Base-by-base conservation (phyloP, 768 basidiomycete species). In the Suillus paluster region DNA sequence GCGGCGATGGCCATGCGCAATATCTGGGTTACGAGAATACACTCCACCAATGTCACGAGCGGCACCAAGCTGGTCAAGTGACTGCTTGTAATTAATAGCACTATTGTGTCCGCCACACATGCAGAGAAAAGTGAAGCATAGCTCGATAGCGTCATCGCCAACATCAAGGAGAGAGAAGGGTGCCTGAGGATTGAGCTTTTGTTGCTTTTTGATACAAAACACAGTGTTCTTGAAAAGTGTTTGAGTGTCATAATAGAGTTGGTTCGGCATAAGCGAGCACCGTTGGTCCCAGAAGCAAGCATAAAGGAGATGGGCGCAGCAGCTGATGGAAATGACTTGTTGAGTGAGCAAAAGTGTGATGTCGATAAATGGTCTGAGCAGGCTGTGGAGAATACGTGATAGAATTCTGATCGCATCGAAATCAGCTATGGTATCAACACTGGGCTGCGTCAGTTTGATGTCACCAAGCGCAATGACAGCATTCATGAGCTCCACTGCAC, bases 141-240 rank as follows among this genome's bases (percentile, higher is more conserved):
- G 39, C 54, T 78, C 74, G 2, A 78, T 66, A 0, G 65, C 65
- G 60, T 78, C 73, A 57, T 72, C 68, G 12, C 76, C 75, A 64
- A 61, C 6, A 65, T 63, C 33, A 63, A 70, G 14, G 73, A 52
- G 68, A 50, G 65, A 68, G 38, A 78, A 67, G 5, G 62, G 55
- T 4, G n/a, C n/a, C n/a, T 21, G 4, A 30, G 36, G 25, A 5
- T 45, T 17, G 60, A 76, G 64, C 8, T 59, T 3, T 58, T 69
- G 62, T 38, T 74, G 73, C 25, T 75, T 64, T 5, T 49, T 49
- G 21, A 59, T 48, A 23, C 54, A 62, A 21, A 64, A 62, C 9
- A 61, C 7, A 66, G 70, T 68, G 39, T 70, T 74, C 34, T 71
- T 69, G 30, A 77, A 66, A 65, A 73, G 73, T 19, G 69, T 65